Conservation (phyloP, 768 basidiomycete genomes). For the Boletus rufocinnamomeus region DNA sequence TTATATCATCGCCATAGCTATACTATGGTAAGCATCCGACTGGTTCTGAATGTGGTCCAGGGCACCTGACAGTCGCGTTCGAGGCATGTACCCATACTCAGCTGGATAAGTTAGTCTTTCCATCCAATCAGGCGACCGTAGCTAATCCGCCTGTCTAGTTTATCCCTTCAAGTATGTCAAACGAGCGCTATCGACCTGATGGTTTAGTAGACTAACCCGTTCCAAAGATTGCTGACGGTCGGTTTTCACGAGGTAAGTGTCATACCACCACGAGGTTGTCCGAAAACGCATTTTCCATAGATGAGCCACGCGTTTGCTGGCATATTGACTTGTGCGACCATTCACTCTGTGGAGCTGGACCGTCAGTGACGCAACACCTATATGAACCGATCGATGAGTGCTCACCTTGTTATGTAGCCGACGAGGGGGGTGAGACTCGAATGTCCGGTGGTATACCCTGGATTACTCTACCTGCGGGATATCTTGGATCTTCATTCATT, state of each 20-base stretch:
- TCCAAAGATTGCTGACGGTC: slow-evolving; percentile 71
- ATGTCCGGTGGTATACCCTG: slow-evolving; percentile 87
- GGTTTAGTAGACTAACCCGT: slow-evolving; percentile 19
- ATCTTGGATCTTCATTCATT: slow-evolving; percentile 83
- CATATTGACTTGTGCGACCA: slow-evolving; percentile 80
- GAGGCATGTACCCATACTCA: slow-evolving; percentile 80
- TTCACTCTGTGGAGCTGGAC: slow-evolving; percentile 84
- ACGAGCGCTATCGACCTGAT: neutral
- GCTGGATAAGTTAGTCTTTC: slow-evolving; percentile 63
- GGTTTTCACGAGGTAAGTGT: slow-evolving; percentile 79
- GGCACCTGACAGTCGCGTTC: slow-evolving; percentile 6
- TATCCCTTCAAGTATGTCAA: slow-evolving; percentile 88
- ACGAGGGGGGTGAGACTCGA: slow-evolving; percentile 83
- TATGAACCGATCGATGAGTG: slow-evolving; percentile 7
- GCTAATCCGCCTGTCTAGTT: slow-evolving; percentile 46
- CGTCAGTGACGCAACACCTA: slow-evolving; percentile 50
- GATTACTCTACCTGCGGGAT: slow-evolving; percentile 84
- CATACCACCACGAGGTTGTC: neutral
- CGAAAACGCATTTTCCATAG: slow-evolving; percentile 37
- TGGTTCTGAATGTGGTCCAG: neutral
- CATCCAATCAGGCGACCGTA: neutral
- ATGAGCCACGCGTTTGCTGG: slow-evolving; percentile 87
- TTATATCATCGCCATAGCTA: slow-evolving; percentile 74
- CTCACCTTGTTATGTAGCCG: slow-evolving; percentile 47
- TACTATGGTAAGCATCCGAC: slow-evolving; percentile 63